These are phyloP conservation scores for Xylaria sp. DNA, from an alignment of 2,329 filamentous ascomycete species.

Conservation along the genomic window DNA sequence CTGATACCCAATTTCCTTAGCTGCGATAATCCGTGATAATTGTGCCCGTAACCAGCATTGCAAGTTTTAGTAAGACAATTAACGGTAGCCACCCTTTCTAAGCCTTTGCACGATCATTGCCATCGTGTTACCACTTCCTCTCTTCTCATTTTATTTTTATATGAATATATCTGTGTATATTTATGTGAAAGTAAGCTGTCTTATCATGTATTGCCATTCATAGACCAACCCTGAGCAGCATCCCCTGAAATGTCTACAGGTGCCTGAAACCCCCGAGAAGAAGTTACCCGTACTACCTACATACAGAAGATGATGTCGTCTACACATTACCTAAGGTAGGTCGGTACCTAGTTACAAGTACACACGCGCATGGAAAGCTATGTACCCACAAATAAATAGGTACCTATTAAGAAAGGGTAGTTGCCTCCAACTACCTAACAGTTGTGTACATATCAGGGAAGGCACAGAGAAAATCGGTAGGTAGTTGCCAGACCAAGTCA, in stretches of 20 bases:
- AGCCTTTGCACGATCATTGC: background rate
- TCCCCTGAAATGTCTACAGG: background rate
- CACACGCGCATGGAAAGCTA: background rate
- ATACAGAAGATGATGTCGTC: background rate
- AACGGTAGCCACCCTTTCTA: too few relatives aligned
- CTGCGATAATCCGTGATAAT: background rate
- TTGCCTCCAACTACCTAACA: background rate
- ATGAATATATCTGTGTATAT: background rate
- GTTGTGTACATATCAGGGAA: background rate
- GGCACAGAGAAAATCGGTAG: background rate
- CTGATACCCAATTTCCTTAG: background rate
- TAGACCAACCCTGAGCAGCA: background rate
- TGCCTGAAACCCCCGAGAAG: background rate
- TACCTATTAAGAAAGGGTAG: background rate
- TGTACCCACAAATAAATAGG: background rate
- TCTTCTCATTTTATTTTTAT: background rate
- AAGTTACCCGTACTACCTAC: background rate
- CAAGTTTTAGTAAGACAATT: background rate
- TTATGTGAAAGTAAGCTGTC: background rate
- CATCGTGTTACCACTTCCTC: background rate
- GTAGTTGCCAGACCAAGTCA: background rate
- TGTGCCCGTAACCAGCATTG: background rate
- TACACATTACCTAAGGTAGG: background rate
- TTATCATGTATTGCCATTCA: background rate
- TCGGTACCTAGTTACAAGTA: background rate